Evolutionary conservation across 306 rosid species (phyloP), one percentile per base, ranked within the genome.

Genomic region (Hylodesmum podocarpum): DNA sequence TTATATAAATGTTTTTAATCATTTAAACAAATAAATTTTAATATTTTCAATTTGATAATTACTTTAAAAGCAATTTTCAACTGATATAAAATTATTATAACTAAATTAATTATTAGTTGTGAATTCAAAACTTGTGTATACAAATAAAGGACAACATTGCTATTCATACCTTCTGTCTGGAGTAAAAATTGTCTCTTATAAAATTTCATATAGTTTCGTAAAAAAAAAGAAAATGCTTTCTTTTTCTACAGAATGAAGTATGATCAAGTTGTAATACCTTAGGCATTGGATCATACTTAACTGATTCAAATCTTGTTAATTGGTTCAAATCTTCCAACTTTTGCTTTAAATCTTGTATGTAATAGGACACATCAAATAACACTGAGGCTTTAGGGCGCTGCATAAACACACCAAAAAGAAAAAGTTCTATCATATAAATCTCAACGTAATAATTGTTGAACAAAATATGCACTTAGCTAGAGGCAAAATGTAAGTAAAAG

Each of bases 231-330:
- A 44, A 44, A 44, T 3, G 15, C 7, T 44, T 14, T 16, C 25
- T 49, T 49, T 49, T 49, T 18, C 19, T 18, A 49, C 6, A 49
- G 24, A 0, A 49, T 16, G 6, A 36, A 1, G 15, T n/a, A 50
- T 27, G 39, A 31, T 61, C 43, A 61, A 12, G 40, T 62, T 62
- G 15, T 9, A 39, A 39, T 41, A 85, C 93, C 93, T 69, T 51
- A 25, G 89, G 87, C 74, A 79, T 28, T 37, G 88, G 74, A 78
- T 87, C 84, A 70, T 78, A 67, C 28, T 72, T 78, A 36, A 66
- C n/a, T n/a, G n/a, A 46, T 12, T 41, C 66, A 78, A n/a, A n/a
- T n/a, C n/a, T 12, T 4, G 41, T 76, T 80, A 75, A 76, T 15
- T 67, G 66, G 39, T 78, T 80, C 79, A 83, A 34, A 28, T 71